phyloP scores from a whole-genome alignment of 257 asterid genomes.

The Henckelia pumila region DNA sequence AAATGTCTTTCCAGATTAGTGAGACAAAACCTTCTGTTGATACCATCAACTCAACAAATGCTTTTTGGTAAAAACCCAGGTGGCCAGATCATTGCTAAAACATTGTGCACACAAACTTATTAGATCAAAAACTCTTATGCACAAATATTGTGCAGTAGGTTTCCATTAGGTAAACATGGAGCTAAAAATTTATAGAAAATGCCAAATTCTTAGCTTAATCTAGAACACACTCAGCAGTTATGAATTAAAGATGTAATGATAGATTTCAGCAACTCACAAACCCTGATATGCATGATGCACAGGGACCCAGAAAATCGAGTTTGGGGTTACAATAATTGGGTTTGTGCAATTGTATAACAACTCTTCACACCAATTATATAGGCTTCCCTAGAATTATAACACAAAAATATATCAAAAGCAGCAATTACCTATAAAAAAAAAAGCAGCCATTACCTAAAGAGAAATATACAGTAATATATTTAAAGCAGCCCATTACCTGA shows the following conservation, averaged over 20 bases:
- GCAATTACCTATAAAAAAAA: neutral
- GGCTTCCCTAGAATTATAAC: neutral
- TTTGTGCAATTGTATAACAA: neutral
- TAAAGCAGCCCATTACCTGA: neutral
- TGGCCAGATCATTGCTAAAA: neutral
- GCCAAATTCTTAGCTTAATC: neutral
- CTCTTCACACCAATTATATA: neutral
- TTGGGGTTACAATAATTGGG: neutral
- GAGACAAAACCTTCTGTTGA: neutral
- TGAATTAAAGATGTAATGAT: neutral
- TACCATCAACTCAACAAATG: neutral
- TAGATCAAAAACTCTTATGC: neutral
- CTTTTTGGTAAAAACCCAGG: neutral
- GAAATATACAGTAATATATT: too few relatives aligned
- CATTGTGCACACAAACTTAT: neutral
- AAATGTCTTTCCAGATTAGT: neutral
- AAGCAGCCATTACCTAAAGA: neutral
- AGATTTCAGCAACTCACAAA: neutral
- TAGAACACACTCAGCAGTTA: neutral
- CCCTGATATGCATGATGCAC: neutral
- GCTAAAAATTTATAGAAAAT: neutral
- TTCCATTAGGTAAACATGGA: neutral
- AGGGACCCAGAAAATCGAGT: neutral
- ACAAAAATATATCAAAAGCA: neutral
- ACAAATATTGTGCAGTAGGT: neutral